Percentiles rank a stretch among this genome's conserved stretches.
Conservation (phyloP, 129 eudicot genomes). For the Chrysanthemum lavandulifolium region DNA sequence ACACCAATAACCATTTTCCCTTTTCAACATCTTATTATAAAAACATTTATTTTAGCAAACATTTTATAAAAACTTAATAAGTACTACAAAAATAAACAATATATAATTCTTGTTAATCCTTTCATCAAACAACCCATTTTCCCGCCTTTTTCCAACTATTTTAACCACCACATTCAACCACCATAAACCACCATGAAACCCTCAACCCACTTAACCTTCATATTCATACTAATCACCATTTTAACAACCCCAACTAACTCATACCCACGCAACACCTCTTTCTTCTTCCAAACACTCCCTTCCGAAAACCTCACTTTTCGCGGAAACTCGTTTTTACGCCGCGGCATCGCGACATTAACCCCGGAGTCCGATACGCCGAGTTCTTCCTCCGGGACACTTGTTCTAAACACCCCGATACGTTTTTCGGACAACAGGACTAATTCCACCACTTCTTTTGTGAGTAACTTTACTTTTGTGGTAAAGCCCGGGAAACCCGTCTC, state of each 20-base stretch:
- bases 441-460: constrained; percentile 73
- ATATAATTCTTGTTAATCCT: no score
- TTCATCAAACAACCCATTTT: no score
- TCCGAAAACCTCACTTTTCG: constrained; percentile 67
- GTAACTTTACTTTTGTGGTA: constrained; percentile 58
- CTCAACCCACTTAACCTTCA: constrained; percentile 43
- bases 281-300: constrained; percentile 57
- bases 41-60: no score
- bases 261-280: constrained; percentile 30
- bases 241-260: constrained; percentile 10
- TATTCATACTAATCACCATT: constrained; percentile 16
- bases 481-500: constrained; percentile 31
- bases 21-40: no score
- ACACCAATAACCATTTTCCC: no score
- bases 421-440: constrained; percentile 58
- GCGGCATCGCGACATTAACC: constrained; percentile 57
- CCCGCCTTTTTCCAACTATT: no score
- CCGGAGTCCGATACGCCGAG: constrained; percentile 47
- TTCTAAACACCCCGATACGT: constrained; percentile 54
- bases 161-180: no score
- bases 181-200: constrained; percentile 21
- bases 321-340: constrained; percentile 67
- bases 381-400: constrained; percentile 70
- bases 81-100: no score
- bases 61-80: no score